Evolutionary conservation across 116 monocot genomes (phyloP).

Genomic region (Iris pallida): DNA sequence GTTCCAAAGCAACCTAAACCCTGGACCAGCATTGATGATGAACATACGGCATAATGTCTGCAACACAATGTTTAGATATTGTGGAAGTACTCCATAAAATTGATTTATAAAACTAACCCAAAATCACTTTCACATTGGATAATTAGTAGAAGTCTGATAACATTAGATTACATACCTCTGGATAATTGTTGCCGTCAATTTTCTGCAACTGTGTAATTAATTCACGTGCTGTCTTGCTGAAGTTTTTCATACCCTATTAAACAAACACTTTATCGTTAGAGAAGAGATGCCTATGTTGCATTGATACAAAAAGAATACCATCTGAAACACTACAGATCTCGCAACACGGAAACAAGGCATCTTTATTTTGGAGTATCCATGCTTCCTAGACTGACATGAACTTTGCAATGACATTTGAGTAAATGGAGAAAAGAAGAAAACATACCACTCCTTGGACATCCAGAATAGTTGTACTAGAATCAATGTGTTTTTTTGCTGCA

Average conservation of each 20-base stretch:
- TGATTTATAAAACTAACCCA: too few relatives aligned
- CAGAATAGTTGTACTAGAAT: conserved; percentile 2
- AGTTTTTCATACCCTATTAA: conserved; percentile 63
- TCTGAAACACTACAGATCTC: too few relatives aligned
- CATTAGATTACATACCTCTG: conserved; percentile 41
- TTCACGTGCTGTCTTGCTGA: conserved; percentile 66
- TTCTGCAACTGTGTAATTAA: conserved; percentile 55
- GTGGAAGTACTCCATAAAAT: background rate
- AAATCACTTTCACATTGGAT: too few relatives aligned
- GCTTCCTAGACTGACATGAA: background rate
- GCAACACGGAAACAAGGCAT: too few relatives aligned
- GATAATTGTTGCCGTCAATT: conserved; percentile 71
- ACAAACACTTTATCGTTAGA: background rate
- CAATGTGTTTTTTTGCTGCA: conserved; percentile 6
- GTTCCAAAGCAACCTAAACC: conserved; percentile 79
- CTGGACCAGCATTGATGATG: conserved; percentile 72
- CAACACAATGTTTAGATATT: background rate
- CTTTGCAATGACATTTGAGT: background rate
- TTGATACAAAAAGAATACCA: too few relatives aligned
- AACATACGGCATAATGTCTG: conserved; percentile 76
- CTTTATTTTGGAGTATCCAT: too few relatives aligned
- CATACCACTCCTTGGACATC: conserved; percentile 11
- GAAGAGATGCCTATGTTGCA: too few relatives aligned
- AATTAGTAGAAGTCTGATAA: background rate
- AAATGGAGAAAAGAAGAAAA: background rate